phyloP scores from a whole-genome alignment of 2,329 filamentous ascomycete species.

The Verticillium zaregamsianum region DNA sequence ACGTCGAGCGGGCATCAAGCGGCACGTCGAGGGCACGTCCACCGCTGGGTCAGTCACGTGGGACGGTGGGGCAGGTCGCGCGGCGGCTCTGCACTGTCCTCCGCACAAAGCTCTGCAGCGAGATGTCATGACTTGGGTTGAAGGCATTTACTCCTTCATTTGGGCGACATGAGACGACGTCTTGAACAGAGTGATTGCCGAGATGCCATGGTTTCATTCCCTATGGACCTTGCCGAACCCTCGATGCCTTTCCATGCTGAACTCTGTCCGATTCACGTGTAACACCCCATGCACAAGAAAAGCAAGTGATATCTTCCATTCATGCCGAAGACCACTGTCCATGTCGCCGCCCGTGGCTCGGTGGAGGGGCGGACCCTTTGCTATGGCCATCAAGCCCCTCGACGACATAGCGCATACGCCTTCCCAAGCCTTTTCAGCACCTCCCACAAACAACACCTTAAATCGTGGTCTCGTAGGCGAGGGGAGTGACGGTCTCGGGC shows the following conservation, averaged over 20 bases:
- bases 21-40: too few species aligned
- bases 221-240: constrained; percentile 16
- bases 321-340: constrained; percentile 8
- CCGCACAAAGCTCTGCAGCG: too few species aligned
- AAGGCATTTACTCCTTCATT: too few species aligned
- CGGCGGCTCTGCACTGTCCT: too few species aligned
- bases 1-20: too few species aligned
- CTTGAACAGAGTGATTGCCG: constrained; percentile 12
- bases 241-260: constrained; percentile 17
- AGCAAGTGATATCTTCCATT: constrained; percentile 10
- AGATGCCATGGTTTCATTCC: constrained; percentile 16
- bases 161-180: too few species aligned
- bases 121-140: too few species aligned
- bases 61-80: too few species aligned
- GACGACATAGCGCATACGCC: constrained; percentile 1
- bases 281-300: constrained; percentile 16
- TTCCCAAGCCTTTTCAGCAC: constrained; percentile 9
- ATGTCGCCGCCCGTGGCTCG: constrained; percentile 1
- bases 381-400: background rate
- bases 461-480: constrained; percentile 98
- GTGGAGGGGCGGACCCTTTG: constrained; percentile 1
- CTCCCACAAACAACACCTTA: constrained; percentile 44
- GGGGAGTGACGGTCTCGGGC: constrained; percentile 85
- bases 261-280: constrained; percentile 16
- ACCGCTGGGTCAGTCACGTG: too few species aligned